phyloP scores from a whole-genome alignment of 768 basidiomycete genomes.

The Hydnum rufescens region DNA sequence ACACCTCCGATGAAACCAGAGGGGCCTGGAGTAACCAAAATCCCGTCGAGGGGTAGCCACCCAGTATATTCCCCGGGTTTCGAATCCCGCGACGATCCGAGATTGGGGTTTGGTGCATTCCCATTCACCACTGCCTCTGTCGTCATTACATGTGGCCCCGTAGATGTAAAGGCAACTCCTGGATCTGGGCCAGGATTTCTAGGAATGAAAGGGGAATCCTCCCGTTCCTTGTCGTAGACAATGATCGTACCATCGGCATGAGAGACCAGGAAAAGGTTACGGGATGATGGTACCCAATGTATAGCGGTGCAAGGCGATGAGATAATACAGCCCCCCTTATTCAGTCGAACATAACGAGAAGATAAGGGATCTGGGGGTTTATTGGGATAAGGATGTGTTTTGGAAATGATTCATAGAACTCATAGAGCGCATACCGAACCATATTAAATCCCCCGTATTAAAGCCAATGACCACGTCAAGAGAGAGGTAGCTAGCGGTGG shows the following conservation, averaged over 20 bases:
- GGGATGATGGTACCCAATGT: slow-evolving; percentile 67
- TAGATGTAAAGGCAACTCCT: not conserved
- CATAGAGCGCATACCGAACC: slow-evolving; percentile 60
- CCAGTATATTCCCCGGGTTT: slow-evolving; percentile 16
- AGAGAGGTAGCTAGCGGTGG: slow-evolving; percentile 57
- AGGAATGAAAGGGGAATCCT: slow-evolving; percentile 46
- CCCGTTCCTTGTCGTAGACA: slow-evolving; percentile 79
- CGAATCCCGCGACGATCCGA: not conserved
- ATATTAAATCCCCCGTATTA: slow-evolving; percentile 82
- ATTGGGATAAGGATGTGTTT: slow-evolving; percentile 1
- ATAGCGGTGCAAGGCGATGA: slow-evolving; percentile 74
- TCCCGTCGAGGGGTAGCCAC: slow-evolving; percentile 61
- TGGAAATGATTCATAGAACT: slow-evolving; percentile 1
- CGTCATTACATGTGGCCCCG: not conserved
- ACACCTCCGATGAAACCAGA: slow-evolving; percentile 17
- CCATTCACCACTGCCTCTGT: not conserved
- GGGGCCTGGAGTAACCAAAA: slow-evolving; percentile 48
- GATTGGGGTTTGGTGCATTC: not conserved
- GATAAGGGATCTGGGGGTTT: slow-evolving; percentile 45
- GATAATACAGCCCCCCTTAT: slow-evolving; percentile 75
- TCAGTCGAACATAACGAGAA: slow-evolving; percentile 65
- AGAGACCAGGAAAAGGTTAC: slow-evolving; percentile 65
- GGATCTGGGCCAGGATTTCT: slow-evolving; percentile 15
- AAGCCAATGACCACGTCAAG: slow-evolving; percentile 87
- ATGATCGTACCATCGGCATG: slow-evolving; percentile 81